A percentile compares a stretch with the other conserved stretches of the same genome.
phyloP scores from a whole-genome alignment of 202 grass and related monocot species.

The Schoenoplectus triqueter region DNA sequence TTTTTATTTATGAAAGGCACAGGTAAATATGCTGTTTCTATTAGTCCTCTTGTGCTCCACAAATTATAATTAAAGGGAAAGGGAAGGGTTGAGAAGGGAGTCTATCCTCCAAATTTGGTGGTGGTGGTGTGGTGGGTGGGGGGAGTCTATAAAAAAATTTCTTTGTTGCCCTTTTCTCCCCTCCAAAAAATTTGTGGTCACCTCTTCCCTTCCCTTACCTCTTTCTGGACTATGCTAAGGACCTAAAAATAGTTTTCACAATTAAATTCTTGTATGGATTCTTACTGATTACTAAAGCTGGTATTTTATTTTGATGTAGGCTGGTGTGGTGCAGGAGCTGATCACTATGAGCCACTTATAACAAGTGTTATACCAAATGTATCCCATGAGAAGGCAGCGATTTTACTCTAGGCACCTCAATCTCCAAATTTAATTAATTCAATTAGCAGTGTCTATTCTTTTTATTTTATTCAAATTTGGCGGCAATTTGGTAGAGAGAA shows the following conservation, averaged over 20 bases:
- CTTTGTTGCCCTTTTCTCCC: too few species aligned
- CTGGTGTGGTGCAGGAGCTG: slow-evolving; percentile 90
- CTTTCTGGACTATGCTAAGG: neutral
- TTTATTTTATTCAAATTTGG: slow-evolving; percentile 30
- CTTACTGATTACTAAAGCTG: neutral
- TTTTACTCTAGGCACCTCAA: slow-evolving; percentile 63
- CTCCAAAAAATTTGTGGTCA: too few species aligned
- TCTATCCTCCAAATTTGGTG: too few species aligned
- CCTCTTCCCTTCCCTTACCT: too few species aligned
- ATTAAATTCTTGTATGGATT: slow-evolving; percentile 6
- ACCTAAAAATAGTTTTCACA: neutral
- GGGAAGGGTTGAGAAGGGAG: too few species aligned
- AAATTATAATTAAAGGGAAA: too few species aligned
- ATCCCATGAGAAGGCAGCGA: slow-evolving; percentile 80
- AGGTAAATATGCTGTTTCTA: slow-evolving; percentile 44
- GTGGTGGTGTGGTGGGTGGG: too few species aligned
- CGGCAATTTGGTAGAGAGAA: slow-evolving; percentile 36
- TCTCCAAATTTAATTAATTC: slow-evolving; percentile 40
- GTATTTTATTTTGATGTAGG: slow-evolving; percentile 51
- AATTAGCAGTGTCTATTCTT: slow-evolving; percentile 38
- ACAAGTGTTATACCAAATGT: slow-evolving; percentile 68
- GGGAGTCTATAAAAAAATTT: neutral
- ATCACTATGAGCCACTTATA: slow-evolving; percentile 89
- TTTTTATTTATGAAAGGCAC: slow-evolving; percentile 99
- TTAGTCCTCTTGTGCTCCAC: neutral